These are phyloP conservation scores for Thelephora aurantiotincta DNA, from an alignment of 768 basidiomycete species.

Conservation along the genomic window DNA sequence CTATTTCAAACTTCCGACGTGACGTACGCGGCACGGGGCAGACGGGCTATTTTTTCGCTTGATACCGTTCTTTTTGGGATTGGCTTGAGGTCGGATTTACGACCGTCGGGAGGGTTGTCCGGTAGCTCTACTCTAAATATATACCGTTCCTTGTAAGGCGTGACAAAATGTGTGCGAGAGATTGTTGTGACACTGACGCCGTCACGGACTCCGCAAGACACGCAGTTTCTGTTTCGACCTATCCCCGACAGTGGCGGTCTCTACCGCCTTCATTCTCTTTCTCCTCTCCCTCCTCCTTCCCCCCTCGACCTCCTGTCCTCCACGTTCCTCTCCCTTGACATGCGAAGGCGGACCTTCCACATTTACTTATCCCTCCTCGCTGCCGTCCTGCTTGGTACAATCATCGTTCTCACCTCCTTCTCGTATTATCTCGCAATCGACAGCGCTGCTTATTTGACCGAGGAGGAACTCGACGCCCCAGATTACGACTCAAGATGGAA, in stretches of 20 bases:
- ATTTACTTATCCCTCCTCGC: conserved; percentile 43
- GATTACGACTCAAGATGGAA: conserved; percentile 47
- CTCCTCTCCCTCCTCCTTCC: conserved; percentile 3
- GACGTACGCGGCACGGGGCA: neutral
- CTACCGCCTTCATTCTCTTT: conserved; percentile 3
- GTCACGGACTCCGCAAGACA: no score
- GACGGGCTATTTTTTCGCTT: no score
- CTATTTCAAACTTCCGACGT: conserved; percentile 31
- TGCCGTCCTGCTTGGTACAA: conserved; percentile 74
- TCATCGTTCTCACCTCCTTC: conserved; percentile 83
- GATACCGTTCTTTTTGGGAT: no score
- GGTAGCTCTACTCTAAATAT: no score
- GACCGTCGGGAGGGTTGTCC: no score
- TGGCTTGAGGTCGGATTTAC: no score
- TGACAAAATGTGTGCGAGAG: no score
- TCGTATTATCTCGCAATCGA: conserved; percentile 83
- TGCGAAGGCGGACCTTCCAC: conserved; percentile 31
- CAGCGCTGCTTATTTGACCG: conserved; percentile 62
- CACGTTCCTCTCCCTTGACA: conserved; percentile 19
- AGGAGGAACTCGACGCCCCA: conserved; percentile 53
- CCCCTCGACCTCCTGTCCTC: conserved; percentile 9
- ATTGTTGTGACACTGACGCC: no score
- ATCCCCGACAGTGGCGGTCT: neutral
- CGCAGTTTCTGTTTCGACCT: neutral
- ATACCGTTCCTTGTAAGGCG: no score